phyloP scores from a whole-genome alignment of 805 yeast species.

The Ogataea pini region DNA sequence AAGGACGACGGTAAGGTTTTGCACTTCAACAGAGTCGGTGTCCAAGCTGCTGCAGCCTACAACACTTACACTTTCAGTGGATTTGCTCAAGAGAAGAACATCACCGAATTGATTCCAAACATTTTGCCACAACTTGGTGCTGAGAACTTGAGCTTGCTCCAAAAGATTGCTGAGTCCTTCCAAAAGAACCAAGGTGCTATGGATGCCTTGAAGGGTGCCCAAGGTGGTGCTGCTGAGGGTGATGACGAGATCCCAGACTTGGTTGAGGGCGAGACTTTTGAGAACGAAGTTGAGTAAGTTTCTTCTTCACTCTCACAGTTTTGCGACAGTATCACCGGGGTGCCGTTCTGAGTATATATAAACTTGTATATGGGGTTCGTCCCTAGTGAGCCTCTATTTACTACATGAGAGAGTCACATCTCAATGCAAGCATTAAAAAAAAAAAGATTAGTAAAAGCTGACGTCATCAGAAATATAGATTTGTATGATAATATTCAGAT shows the following conservation, averaged over 20 bases:
- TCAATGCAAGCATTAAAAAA: conserved; percentile 2
- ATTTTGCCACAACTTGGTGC: conserved; percentile 96
- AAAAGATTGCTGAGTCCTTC: conserved; percentile 85
- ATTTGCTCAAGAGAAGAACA: conserved; percentile 87
- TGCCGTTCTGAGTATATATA: conserved; percentile 11
- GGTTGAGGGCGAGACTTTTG: conserved; percentile 87
- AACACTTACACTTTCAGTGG: conserved; percentile 96
- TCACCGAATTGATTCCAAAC: conserved; percentile 90
- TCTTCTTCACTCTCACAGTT: not conserved
- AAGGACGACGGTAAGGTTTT: conserved; percentile 93
- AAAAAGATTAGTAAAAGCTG: not conserved
- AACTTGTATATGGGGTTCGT: not conserved
- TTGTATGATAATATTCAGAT: not conserved
- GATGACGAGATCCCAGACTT: conserved; percentile 75
- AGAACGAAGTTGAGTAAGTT: conserved; percentile 47
- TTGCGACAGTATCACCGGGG: not conserved
- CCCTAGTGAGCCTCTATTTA: not conserved
- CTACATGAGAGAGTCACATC: conserved; percentile 4
- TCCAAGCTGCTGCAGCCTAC: conserved; percentile 86
- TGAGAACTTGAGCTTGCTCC: conserved; percentile 87
- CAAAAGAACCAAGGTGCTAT: conserved; percentile 53
- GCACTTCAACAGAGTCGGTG: conserved; percentile 95
- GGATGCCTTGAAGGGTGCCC: conserved; percentile 39
- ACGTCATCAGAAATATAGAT: not conserved
- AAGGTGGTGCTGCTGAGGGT: conserved; percentile 47